Base-by-base conservation (phyloP, 2,329 filamentous ascomycete genomes). In the Fusarium coffeatum region DNA sequence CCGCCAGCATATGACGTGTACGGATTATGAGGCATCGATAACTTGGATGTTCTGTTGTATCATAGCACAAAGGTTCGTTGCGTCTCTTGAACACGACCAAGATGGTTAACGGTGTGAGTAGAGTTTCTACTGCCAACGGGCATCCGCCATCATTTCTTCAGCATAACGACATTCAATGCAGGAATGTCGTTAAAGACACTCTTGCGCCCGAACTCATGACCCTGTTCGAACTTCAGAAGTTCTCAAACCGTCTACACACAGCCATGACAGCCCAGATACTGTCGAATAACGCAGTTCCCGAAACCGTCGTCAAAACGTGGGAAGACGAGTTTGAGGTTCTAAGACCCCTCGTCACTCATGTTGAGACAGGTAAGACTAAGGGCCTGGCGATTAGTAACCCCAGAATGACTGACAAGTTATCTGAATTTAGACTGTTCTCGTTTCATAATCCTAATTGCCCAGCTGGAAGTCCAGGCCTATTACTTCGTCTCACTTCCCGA, bases 41-140 rank as follows among this genome's bases (percentile, higher is more conserved):
- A 86, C 86, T 0, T 88, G 86, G 86, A 79, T 84, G 4, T 84
- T 84, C 2, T 85, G 84, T 65, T 87, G 85, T 25, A 83, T 86
- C 16, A 78, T 87, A 10, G 80, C 83, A 1, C 86, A 88, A 64
- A 82, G 82, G 83, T 85, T 72, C 5, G 72, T 60, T 8, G 5
- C 2, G 18, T 13, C 8, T 8, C 10, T 41, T 27, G 15, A 15
- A n/a, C 20, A 46, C 12, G 25, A 23, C 11, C 20, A n/a, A 27
- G 7, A 16, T 41, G 37, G n/a, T 56, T 73, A 32, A 74, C 22
- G n/a, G 22, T 6, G 15, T 11, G 9, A 30, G 12, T 8, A 76
- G 74, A n/a, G 63, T 71, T 25, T 76, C 82, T 6, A 81, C 83
- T 6, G 81, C 78, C 41, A 79, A 82, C 23, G 86, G 86, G 2